Percentiles rank a stretch among this genome's conserved stretches.
Conservation (phyloP, 2,329 filamentous ascomycete genomes). For the Pseudopithomyces chartarum region DNA sequence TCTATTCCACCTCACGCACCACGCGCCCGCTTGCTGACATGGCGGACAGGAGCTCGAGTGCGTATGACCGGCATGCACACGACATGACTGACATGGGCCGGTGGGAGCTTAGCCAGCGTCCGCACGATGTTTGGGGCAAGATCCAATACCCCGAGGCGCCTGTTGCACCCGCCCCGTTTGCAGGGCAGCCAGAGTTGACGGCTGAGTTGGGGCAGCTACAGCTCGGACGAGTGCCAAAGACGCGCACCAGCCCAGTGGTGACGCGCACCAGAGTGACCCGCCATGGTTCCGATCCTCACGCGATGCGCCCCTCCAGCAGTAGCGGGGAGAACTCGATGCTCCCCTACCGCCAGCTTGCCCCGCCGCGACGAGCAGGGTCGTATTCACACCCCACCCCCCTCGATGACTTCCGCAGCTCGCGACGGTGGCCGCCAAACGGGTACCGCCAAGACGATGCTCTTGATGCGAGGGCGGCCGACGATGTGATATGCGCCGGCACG, state of each 20-base stretch:
- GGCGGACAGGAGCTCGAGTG: slow-evolving; percentile 22
- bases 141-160: slow-evolving; percentile 28
- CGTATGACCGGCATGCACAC: slow-evolving; percentile 40
- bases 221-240: slow-evolving; percentile 30
- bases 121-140: slow-evolving; percentile 38
- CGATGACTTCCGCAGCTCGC: slow-evolving; percentile 42
- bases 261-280: slow-evolving; percentile 42
- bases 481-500: slow-evolving; percentile 45
- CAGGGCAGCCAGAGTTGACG: slow-evolving; percentile 29
- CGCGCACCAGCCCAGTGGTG: slow-evolving; percentile 39
- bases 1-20: slow-evolving; percentile 4
- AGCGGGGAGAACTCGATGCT: slow-evolving; percentile 35
- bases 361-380: slow-evolving; percentile 37
- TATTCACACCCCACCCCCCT: slow-evolving; percentile 44
- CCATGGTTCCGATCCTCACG: slow-evolving; percentile 42
- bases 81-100: slow-evolving; percentile 42
- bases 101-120: slow-evolving; percentile 39
- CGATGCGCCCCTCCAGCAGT: slow-evolving; percentile 38
- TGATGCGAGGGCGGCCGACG: slow-evolving; percentile 39
- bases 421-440: slow-evolving; percentile 48
- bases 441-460: slow-evolving; percentile 41
- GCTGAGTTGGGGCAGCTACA: slow-evolving; percentile 34
- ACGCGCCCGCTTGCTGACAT: slow-evolving; percentile 28
- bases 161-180: slow-evolving; percentile 27
- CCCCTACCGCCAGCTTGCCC: slow-evolving; percentile 28